Evolutionary conservation across 257 asterid genomes (phyloP).

Genomic region (Knoxia roxburghii): DNA sequence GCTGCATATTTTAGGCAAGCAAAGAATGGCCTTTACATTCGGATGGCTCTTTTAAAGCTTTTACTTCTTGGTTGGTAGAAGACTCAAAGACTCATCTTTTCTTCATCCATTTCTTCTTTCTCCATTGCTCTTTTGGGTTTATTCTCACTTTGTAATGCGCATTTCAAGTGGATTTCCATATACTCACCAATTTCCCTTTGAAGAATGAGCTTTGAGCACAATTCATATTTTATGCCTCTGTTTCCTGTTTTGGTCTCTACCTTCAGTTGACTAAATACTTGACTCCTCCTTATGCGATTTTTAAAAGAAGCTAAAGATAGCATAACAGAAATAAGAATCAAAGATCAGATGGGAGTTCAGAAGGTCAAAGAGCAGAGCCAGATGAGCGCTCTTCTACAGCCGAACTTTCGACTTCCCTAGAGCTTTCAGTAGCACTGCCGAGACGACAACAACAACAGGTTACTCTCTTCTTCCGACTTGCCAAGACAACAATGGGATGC

Average conservation of each 20-base stretch:
- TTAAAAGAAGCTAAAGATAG: too few relatives aligned
- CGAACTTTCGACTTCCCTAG: too few relatives aligned
- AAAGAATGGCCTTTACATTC: constrained; percentile 71
- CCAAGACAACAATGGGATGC: too few relatives aligned
- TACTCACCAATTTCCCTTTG: not conserved
- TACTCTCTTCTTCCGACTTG: too few relatives aligned
- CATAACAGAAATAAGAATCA: too few relatives aligned
- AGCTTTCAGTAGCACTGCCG: too few relatives aligned
- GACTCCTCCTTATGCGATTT: too few relatives aligned
- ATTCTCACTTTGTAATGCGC: not conserved
- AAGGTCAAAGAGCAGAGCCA: too few relatives aligned
- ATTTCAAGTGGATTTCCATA: not conserved
- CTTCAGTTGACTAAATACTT: not conserved
- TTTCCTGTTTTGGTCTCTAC: too few relatives aligned
- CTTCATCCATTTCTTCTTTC: not conserved
- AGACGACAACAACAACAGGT: too few relatives aligned
- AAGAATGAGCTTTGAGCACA: not conserved
- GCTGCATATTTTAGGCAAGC: constrained; percentile 91
- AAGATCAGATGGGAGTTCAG: too few relatives aligned
- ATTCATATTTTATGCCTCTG: not conserved
- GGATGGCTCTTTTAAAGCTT: constrained; percentile 88
- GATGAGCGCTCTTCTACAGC: too few relatives aligned
- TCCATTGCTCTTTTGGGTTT: not conserved
- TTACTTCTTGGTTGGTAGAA: constrained; percentile 78
- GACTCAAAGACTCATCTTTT: not conserved